Base-by-base conservation (phyloP, 805 yeast species). In the Hanseniaspora guilliermondii region DNA sequence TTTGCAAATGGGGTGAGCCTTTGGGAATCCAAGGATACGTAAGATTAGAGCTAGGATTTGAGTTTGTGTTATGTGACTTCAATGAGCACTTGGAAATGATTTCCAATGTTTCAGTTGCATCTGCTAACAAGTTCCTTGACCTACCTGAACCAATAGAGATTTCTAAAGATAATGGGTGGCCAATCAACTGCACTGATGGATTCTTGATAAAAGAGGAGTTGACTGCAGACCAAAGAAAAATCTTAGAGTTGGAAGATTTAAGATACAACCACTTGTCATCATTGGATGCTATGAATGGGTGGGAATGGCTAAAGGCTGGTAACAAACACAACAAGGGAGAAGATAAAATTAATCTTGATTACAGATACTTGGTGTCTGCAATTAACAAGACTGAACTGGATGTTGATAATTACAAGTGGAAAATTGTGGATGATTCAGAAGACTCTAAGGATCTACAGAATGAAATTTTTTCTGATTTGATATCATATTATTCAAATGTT, bases 1-100 rank as follows among this genome's bases (percentile, higher is more conserved):
- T 80, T 27, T 80, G 86, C 62, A 58, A 68, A 21, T 80, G 85
- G 85, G 72, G 73, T 8, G 57, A 70, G 53, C 62, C 69, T 17
- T 76, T 76, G 53, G 81, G 81, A 0, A 64, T 81, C 22, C 82
- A 80, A 62, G 86, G 85, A 0, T 67, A 73, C 24, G 67, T 81
- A 6, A 67, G 86, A 59, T 68, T 80, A 19, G 85, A 81, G 61
- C 66, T 77, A 44, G 84, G 84, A 0, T 81, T 72, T 62, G 86
- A 80, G 62, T 70, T 80, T n/a, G 70, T 80, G 12, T 53, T 80
- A 12, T 81, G 86, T 65, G 78, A 80, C 60, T 79, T 81, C 64
- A 60, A 62, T 35, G 73, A 70, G n/a, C 73, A 75, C 55, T 45
- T 78, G 6, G 72, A 72, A 55, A 58, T 79, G 35, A 70, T 78